These are phyloP conservation scores for Pyrenophora seminiperda DNA, from an alignment of 2,329 filamentous ascomycete genomes.

Conservation along the genomic window DNA sequence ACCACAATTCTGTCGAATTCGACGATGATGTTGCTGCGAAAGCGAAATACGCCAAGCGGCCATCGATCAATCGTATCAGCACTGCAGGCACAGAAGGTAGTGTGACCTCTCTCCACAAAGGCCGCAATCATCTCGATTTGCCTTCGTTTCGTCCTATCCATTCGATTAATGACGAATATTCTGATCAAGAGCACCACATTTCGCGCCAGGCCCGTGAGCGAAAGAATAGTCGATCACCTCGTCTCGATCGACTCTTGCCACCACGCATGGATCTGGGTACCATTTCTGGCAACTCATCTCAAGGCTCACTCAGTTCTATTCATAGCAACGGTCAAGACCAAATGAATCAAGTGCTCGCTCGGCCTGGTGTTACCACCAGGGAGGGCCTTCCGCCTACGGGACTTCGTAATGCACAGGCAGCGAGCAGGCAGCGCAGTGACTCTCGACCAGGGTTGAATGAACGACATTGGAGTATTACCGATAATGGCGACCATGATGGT, in stretches of 20 bases:
- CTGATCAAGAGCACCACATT: conserved; percentile 47
- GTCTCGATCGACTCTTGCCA: conserved; percentile 54
- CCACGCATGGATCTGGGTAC: conserved; percentile 56
- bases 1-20: conserved; percentile 51
- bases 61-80: conserved; percentile 40
- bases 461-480: conserved; percentile 65
- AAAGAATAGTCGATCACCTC: conserved; percentile 47
- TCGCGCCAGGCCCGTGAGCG: conserved; percentile 49
- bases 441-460: conserved; percentile 48
- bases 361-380: conserved; percentile 37
- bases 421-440: conserved; percentile 24
- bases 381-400: conserved; percentile 37
- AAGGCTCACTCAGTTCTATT: conserved; percentile 28
- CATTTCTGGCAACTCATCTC: conserved; percentile 32
- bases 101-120: conserved; percentile 30
- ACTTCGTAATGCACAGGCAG: conserved; percentile 28
- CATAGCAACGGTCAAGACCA: conserved; percentile 32
- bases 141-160: conserved; percentile 43
- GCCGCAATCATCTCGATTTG: conserved; percentile 41
- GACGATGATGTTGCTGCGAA: conserved; percentile 34
- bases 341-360: conserved; percentile 41
- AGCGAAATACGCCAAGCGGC: conserved; percentile 17
- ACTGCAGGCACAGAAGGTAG: conserved; percentile 34
- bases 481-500: conserved; percentile 44
- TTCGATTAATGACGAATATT: conserved; percentile 25